phyloP scores from a whole-genome alignment of 1,284 basidiomycete genomes.

The Takashimella koratensis region DNA sequence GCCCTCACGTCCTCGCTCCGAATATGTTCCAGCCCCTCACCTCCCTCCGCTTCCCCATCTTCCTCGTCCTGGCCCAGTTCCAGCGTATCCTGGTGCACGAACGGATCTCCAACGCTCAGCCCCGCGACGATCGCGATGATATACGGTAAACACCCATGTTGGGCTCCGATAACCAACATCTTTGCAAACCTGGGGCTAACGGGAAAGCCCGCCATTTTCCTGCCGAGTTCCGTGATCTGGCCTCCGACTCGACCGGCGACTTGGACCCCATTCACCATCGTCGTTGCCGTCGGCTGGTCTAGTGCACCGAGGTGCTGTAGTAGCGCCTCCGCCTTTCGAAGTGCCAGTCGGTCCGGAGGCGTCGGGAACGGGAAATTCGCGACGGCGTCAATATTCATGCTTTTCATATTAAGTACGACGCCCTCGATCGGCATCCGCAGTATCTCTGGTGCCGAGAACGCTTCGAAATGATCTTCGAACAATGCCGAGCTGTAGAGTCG shows the following conservation, averaged over 20 bases:
- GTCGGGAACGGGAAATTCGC: conserved; percentile 98
- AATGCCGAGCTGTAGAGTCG: conserved; percentile 69
- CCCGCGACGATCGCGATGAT: conserved; percentile 88
- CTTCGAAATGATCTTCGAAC: conserved; percentile 86
- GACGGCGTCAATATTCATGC: conserved; percentile 96
- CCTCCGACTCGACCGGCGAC: conserved; percentile 52
- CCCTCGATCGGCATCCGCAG: conserved; percentile 95
- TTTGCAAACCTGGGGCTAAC: conserved; percentile 88
- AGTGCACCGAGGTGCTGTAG: conserved; percentile 83
- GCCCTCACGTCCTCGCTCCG: conserved; percentile 59
- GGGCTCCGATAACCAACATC: conserved; percentile 88
- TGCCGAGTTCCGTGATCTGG: conserved; percentile 81
- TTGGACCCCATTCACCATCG: conserved; percentile 45
- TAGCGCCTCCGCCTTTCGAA: conserved; percentile 77
- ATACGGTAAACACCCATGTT: conserved; percentile 88
- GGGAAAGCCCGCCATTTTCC: conserved; percentile 89
- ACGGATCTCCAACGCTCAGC: conserved; percentile 92
- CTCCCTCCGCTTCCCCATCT: conserved; percentile 43
- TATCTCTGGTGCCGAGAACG: conserved; percentile 88
- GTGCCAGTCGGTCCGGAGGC: conserved; percentile 74
- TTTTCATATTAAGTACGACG: conserved; percentile 97
- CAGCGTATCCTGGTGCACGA: conserved; percentile 72
- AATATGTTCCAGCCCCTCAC: conserved; percentile 57
- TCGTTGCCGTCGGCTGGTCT: conserved; percentile 49
- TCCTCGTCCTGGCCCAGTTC: conserved; percentile 54